Base-by-base conservation (phyloP, 805 yeast species). In the Candida corydali region DNA sequence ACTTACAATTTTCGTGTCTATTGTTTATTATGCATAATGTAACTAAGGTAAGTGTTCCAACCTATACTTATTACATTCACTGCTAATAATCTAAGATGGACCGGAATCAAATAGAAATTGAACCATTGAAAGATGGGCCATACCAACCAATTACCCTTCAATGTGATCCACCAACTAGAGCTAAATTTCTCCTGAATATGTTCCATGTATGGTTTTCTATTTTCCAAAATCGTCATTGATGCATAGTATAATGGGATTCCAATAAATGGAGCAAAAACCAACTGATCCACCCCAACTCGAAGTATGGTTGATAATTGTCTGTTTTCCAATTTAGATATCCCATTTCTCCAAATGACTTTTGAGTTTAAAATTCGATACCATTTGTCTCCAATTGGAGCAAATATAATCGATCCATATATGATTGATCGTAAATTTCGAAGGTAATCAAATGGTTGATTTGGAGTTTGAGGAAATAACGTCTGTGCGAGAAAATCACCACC, bases 71-170 rank as follows among this genome's bases (percentile, higher is more conserved):
- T 70, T 3, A 78, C 40, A 50, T 86, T 86, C 20, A 84, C 94
- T 8, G 78, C 66, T 31, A 85, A 50, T 31, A 89, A 57, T 26
- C 95, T 72, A 47, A 74, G 76, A 29, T 79, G 79, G 6, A 79
- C 73, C 0, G 97, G 97, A 2, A 87, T 73, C 6, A 85, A 50
- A 31, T 79, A 71, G 52, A 91, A 86, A 60, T 91, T 93, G 43
- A 81, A 44, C 37, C 79, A 51, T 60, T 93, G 98, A 44, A 93
- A 84, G 0, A 76, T 59, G 0, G 98, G 98, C 98, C 98, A 93
- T 9, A 91, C 82, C 35, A 69, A 52, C 89, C 95, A 87, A 56
- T 88, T 89, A 12, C 84, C 70, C 23, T 66, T 55, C 28, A 89
- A 59, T 0, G 96, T 88, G 3, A 73, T 69, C 80, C 78, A 62